Percentiles rank a stretch among this genome's conserved stretches.
Evolutionary conservation across 2,329 filamentous ascomycete genomes (phyloP).

Genomic region (Pseudogymnoascus sp.): DNA sequence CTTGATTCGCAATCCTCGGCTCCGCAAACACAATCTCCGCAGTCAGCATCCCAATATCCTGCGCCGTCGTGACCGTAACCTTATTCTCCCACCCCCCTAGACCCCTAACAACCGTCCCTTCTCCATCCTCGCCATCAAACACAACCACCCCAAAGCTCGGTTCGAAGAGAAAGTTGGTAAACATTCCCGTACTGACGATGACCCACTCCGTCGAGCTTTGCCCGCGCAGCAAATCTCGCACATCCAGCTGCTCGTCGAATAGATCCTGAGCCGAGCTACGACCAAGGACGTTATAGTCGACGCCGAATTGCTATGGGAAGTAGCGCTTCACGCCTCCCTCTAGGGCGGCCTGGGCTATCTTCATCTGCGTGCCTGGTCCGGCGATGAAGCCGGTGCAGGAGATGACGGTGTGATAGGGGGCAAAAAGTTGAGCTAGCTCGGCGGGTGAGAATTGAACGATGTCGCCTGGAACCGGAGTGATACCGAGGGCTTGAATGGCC

Average conservation of each 20-base stretch:
- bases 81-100: conserved; percentile 54
- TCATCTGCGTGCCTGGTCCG: conserved; percentile 47
- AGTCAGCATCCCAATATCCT: conserved; percentile 56
- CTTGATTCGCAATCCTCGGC: conserved; percentile 25
- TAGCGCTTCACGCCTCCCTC: conserved; percentile 43
- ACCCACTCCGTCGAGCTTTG: conserved; percentile 49
- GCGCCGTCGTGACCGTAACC: conserved; percentile 55
- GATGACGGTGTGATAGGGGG: conserved; percentile 46
- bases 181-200: conserved; percentile 62
- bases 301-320: conserved; percentile 68
- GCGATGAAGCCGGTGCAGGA: conserved; percentile 54
- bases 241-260: conserved; percentile 60
- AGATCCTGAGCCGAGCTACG: conserved; percentile 52
- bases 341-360: conserved; percentile 49
- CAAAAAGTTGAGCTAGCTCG: conserved; percentile 39
- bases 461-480: conserved; percentile 21
- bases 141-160: conserved; percentile 56
- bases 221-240: conserved; percentile 43
- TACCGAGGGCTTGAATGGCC: conserved; percentile 20
- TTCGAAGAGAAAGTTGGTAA: conserved; percentile 63
- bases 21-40: conserved; percentile 47
- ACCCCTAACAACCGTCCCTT: conserved; percentile 42
- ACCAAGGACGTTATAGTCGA: conserved; percentile 62
- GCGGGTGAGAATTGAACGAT: conserved; percentile 31
- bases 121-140: conserved; percentile 32